phyloP scores from a whole-genome alignment of 768 basidiomycete species.

The Boletus sp. region DNA sequence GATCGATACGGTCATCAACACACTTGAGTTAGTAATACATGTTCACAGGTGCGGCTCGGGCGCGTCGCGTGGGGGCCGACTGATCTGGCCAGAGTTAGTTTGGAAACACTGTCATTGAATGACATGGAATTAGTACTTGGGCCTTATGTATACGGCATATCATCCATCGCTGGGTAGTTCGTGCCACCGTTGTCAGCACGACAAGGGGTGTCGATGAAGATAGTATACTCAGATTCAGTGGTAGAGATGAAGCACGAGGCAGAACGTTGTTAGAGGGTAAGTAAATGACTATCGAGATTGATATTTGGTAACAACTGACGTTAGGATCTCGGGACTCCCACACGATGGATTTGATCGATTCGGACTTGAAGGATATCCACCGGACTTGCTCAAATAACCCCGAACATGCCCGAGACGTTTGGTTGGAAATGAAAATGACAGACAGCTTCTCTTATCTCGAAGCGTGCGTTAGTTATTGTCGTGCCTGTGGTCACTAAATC shows the following conservation, averaged over 20 bases:
- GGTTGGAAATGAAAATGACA: slow-evolving; percentile 2
- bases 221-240: background rate
- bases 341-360: background rate
- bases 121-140: background rate
- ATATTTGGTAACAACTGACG: background rate
- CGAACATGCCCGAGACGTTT: background rate
- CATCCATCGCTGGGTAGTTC: background rate
- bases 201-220: background rate
- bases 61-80: background rate
- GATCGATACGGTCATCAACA: background rate
- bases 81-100: background rate
- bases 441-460: slow-evolving; percentile 15
- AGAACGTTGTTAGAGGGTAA: background rate
- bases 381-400: background rate
- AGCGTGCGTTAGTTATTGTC: slow-evolving; percentile 1
- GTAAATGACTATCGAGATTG: background rate
- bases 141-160: background rate
- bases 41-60: background rate
- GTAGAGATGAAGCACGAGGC: background rate
- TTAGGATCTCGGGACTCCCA: background rate
- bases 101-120: background rate
- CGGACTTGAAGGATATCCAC: background rate
- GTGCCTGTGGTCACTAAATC: slow-evolving; percentile 8
- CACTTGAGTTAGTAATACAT: background rate
- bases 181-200: background rate